A percentile compares a stretch with the other conserved stretches of the same genome.
phyloP scores from a whole-genome alignment of 2,329 filamentous ascomycete genomes.

The Sodiomyces alkalinus region DNA sequence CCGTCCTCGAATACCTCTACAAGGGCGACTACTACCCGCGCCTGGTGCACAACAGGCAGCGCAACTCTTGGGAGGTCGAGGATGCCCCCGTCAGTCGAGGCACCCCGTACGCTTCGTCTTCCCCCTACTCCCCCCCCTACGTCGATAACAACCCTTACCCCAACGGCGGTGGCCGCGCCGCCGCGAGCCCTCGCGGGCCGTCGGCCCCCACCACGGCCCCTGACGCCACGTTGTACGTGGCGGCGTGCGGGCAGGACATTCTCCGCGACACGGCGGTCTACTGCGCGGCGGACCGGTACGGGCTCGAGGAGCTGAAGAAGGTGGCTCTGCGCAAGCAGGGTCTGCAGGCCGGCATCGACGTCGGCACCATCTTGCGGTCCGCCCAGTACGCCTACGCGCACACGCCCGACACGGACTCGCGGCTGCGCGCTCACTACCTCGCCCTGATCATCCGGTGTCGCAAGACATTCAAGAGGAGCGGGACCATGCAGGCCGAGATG shows the following conservation, averaged over 20 bases:
- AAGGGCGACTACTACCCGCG: conserved; percentile 92
- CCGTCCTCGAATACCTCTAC: conserved; percentile 91
- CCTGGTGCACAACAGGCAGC: conserved; percentile 72
- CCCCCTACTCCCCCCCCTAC: too few relatives aligned
- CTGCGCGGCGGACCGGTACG: conserved; percentile 82
- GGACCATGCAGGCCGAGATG: conserved; percentile 98
- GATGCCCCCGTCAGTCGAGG: conserved; percentile 29
- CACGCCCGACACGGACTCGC: conserved; percentile 84
- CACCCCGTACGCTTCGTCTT: conserved; percentile 31
- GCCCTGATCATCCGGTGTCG: conserved; percentile 94
- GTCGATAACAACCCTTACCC: conserved; percentile 22
- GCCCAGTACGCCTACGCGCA: conserved; percentile 92
- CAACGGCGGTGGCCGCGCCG: conserved; percentile 25
- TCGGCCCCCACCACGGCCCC: conserved; percentile 44
- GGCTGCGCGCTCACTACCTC: conserved; percentile 91
- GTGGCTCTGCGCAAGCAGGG: conserved; percentile 90
- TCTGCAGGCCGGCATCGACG: conserved; percentile 81
- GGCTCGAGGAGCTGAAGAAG: conserved; percentile 81
- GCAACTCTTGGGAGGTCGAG: conserved; percentile 82
- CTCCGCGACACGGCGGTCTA: conserved; percentile 90
- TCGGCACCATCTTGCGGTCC: conserved; percentile 78
- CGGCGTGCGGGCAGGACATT: conserved; percentile 58
- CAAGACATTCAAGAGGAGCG: conserved; percentile 94
- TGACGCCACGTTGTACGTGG: conserved; percentile 66
- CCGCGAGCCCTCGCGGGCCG: conserved; percentile 30